phyloP scores from a whole-genome alignment of 768 basidiomycete genomes.

The Rubroboletus pulcherrimus region DNA sequence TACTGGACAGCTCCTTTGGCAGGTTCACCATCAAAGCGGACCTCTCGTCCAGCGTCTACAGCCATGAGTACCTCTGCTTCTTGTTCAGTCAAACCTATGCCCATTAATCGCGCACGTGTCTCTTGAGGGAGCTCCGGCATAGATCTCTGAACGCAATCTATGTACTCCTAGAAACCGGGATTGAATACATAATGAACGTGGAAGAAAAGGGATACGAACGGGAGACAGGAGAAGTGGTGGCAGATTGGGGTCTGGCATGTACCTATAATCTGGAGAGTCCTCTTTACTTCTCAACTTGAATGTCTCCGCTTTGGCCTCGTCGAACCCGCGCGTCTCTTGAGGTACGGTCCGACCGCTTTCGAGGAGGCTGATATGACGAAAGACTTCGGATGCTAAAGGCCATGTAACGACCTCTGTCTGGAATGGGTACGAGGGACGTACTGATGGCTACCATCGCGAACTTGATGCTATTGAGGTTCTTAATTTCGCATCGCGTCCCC shows the following conservation, averaged over 20 bases:
- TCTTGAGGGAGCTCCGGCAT: slow-evolving; percentile 79
- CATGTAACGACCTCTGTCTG: background rate
- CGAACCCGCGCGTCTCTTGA: slow-evolving; percentile 91
- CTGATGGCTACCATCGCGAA: slow-evolving; percentile 85
- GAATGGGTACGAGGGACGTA: slow-evolving; percentile 33
- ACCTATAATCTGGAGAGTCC: slow-evolving; percentile 92
- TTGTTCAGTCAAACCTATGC: slow-evolving; percentile 50
- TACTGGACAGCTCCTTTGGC: slow-evolving; percentile 61
- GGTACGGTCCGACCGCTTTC: slow-evolving; percentile 40
- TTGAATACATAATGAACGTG: background rate
- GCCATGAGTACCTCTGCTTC: slow-evolving; percentile 75
- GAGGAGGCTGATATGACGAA: slow-evolving; percentile 67
- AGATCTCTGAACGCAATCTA: slow-evolving; percentile 44
- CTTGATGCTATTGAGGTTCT: slow-evolving; percentile 90
- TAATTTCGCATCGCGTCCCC: slow-evolving; percentile 91
- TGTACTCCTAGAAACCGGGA: slow-evolving; percentile 48
- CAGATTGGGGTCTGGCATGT: slow-evolving; percentile 97
- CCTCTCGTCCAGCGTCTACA: slow-evolving; percentile 62
- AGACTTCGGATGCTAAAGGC: slow-evolving; percentile 71
- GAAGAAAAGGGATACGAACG: slow-evolving; percentile 30
- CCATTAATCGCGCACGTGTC: slow-evolving; percentile 54
- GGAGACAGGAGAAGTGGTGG: slow-evolving; percentile 63
- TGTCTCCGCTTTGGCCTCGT: slow-evolving; percentile 78
- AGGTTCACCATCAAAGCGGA: slow-evolving; percentile 57
- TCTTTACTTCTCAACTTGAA: slow-evolving; percentile 85